Conservation (phyloP, 257 asterid genomes). For the Solanum chiquidenum region DNA sequence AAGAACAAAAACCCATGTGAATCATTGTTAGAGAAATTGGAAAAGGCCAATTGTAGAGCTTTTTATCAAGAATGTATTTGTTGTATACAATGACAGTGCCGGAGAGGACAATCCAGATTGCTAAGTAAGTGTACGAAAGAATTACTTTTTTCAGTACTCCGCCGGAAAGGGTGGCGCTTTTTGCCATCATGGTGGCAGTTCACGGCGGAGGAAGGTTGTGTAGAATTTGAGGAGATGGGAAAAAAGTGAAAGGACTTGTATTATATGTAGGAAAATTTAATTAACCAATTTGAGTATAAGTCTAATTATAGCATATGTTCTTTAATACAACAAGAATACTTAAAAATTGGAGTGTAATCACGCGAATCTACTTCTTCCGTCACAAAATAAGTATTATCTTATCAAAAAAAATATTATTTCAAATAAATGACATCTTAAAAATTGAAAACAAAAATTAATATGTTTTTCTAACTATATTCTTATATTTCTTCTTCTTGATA, state of each 20-base stretch:
- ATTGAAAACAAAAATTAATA: neutral
- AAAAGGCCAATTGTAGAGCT: slow-evolving; percentile 68
- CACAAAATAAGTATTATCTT: neutral
- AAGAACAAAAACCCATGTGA: slow-evolving; percentile 68
- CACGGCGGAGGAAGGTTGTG: neutral
- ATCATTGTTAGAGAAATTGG: slow-evolving; percentile 80
- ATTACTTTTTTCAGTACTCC: slow-evolving; percentile 51
- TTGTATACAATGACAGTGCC: slow-evolving; percentile 68
- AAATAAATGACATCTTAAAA: neutral
- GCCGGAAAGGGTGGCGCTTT: slow-evolving; percentile 42
- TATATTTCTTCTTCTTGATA: neutral
- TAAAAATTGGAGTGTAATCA: too few relatives aligned
- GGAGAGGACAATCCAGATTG: slow-evolving; percentile 68
- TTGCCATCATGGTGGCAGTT: slow-evolving; percentile 33
- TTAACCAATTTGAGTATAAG: neutral
- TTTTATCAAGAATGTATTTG: slow-evolving; percentile 63
- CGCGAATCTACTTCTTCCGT: neutral
- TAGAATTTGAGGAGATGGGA: neutral
- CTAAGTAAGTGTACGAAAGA: slow-evolving; percentile 53
- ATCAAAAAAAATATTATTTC: neutral
- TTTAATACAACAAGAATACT: neutral
- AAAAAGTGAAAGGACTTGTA: neutral
- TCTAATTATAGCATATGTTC: neutral
- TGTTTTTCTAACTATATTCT: neutral
- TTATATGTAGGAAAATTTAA: neutral